Evolutionary conservation across 2,329 filamentous ascomycete species (phyloP).

Genomic region (Penicillium nordicum): DNA sequence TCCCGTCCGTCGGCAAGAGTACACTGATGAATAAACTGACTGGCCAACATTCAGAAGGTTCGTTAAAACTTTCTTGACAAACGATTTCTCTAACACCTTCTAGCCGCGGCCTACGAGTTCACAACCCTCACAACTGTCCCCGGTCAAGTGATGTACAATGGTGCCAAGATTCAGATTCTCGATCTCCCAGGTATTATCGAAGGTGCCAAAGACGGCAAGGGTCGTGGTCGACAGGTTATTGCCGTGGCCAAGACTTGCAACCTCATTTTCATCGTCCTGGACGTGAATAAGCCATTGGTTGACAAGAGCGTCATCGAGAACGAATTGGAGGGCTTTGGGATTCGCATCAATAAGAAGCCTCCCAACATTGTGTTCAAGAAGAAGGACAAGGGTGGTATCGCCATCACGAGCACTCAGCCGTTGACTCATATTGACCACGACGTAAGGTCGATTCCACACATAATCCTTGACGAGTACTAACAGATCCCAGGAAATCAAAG

Average conservation of each 20-base stretch:
- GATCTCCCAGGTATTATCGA: slow-evolving; percentile 98
- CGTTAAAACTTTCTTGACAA: slow-evolving; percentile 8
- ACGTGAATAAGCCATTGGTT: slow-evolving; percentile 96
- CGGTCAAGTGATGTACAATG: slow-evolving; percentile 93
- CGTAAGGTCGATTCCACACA: slow-evolving; percentile 33
- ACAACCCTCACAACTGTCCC: slow-evolving; percentile 97
- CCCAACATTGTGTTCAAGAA: slow-evolving; percentile 99
- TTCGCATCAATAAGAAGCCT: slow-evolving; percentile 93
- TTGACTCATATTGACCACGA: slow-evolving; percentile 90
- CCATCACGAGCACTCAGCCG: slow-evolving; percentile 91
- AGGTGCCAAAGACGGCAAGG: slow-evolving; percentile 96
- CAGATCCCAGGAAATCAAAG: slow-evolving; percentile 72
- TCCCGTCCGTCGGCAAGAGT: slow-evolving; percentile 97
- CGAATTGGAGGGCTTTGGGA: slow-evolving; percentile 95
- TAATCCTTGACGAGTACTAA: slow-evolving; percentile 10
- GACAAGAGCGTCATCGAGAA: slow-evolving; percentile 95
- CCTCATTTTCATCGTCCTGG: slow-evolving; percentile 96
- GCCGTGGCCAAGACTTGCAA: slow-evolving; percentile 98
- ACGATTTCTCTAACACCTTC: slow-evolving; percentile 17
- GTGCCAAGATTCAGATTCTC: slow-evolving; percentile 95
- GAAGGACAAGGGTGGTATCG: slow-evolving; percentile 97
- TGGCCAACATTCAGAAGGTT: slow-evolving; percentile 86
- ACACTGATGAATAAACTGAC: slow-evolving; percentile 94
- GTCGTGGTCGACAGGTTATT: slow-evolving; percentile 96
- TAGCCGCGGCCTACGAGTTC: slow-evolving; percentile 93